Percentiles rank a stretch among this genome's conserved stretches.
phyloP scores from a whole-genome alignment of 345 rosid species.

The Garcia nutans region DNA sequence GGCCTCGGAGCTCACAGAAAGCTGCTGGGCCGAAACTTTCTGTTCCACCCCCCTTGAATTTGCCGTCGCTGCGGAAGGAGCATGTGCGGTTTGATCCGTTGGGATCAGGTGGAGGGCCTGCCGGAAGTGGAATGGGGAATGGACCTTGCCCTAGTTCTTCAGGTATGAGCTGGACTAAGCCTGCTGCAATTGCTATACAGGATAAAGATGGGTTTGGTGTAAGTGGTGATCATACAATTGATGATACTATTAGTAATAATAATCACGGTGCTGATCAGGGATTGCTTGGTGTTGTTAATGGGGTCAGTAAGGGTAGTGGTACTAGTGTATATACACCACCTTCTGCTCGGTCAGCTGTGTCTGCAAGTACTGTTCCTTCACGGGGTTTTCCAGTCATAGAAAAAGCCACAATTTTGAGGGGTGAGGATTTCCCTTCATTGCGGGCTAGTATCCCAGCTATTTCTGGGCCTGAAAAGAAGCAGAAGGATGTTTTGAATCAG shows the following conservation, averaged over 20 bases:
- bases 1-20: constrained; percentile 92
- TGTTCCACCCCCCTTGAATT: constrained; percentile 99
- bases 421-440: constrained; percentile 95
- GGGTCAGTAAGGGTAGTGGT: constrained; percentile 38
- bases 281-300: constrained; percentile 38
- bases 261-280: constrained; percentile 39
- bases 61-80: constrained; percentile 88
- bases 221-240: constrained; percentile 24
- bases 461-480: constrained; percentile 60
- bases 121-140: constrained; percentile 65
- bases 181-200: constrained; percentile 48
- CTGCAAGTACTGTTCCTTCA: constrained; percentile 35
- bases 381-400: constrained; percentile 34
- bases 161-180: constrained; percentile 89
- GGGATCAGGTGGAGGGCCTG: constrained; percentile 57
- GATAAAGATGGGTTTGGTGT: constrained; percentile 49
- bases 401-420: constrained; percentile 71
- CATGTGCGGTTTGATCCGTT: constrained; percentile 76
- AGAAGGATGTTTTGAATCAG: constrained; percentile 61
- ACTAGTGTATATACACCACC: constrained; percentile 50
- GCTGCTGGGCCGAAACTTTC: constrained; percentile 81
- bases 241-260: background rate
- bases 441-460: constrained; percentile 64
- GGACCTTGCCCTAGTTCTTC: constrained; percentile 79
- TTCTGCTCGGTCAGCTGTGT: constrained; percentile 40